Base-by-base conservation (phyloP, 768 basidiomycete genomes). In the Tylopilus subfusipes region DNA sequence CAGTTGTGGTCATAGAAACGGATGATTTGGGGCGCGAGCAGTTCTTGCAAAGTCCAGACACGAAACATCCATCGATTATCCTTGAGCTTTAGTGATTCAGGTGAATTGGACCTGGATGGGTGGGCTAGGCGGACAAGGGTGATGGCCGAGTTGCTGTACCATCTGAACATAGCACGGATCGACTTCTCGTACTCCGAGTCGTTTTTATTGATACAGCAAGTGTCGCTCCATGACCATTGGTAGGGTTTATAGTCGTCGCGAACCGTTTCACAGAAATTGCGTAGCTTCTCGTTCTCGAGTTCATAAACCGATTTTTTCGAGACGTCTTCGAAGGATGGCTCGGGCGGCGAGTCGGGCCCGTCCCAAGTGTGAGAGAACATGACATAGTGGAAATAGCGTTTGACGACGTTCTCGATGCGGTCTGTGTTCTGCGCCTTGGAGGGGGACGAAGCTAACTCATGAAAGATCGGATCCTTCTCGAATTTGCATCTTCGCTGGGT, bases 331-430 rank as follows among this genome's bases (percentile, higher is more conserved):
- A 52, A 61, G 1, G 55, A 36, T 8, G 60, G 58, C 40, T 62
- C 60, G 19, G n/a, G n/a, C n/a, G n/a, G n/a, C n/a, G n/a, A n/a
- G n/a, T n/a, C n/a, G n/a, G n/a, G n/a, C n/a, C n/a, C 19, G 10
- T 52, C 55, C 60, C 60, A 62, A 6, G 50, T 57, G 6, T 62
- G 60, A 19, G 60, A 62, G 30, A 62, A 53, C 60, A 61, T 62
- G 42, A 61, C 48, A n/a, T 57, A 62, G 18, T 3, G 24, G 40
- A 61, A 61, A 29, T 54, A 62, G 18, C 5, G 6, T 36, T 18
- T 18, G 1, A 36, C 34, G 5, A 18, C 34, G 3, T 36, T 8
- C 34, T 36, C 7, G 34, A 36, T 36, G 34, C 16, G 13, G 4
- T 16, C 16, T 14, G 34, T 14, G 34, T 18, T 16, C 18, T 14